Base-by-base conservation (phyloP, 1,284 basidiomycete genomes). In the Cryptococcus hybrid region DNA sequence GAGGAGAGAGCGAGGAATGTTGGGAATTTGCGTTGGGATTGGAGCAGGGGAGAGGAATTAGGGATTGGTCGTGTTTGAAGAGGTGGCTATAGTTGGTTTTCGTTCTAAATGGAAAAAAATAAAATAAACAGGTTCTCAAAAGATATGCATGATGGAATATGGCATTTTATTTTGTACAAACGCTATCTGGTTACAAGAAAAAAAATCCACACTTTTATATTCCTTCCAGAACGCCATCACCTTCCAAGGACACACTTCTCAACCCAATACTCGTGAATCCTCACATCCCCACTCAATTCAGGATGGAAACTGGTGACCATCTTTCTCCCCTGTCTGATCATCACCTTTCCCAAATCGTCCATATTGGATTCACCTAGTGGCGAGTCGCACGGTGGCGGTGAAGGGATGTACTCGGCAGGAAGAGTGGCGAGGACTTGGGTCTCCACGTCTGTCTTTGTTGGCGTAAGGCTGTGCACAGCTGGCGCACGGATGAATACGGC, bases 401-500 rank as follows among this genome's bases (percentile, higher is more conserved):
- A 54, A 36, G 87, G 89, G 11, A 86, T 79, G 3, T 86, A 79
- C n/a, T 70, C 62, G 13, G 45, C 7, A 0, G 90, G 86, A 3
- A 98, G 80, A 37, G 86, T 84, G 7, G 89, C 89, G 38, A 97
- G 82, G 52, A 91, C 81, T 63, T 82, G 70, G 11, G 55, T 51
- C 9, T 45, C 35, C 9, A 15, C 5, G n/a, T 47, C 44, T n/a
- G 24, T 18, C 7, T 30, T 38, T 5, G 36, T 24, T 11, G 45
- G 24, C 8, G 49, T 13, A 47, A 64, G 66, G 6, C 66, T 69
- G 60, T 76, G 67, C 42, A 68, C 63, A 34, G 64, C 67, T 5
- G 95, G 95, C 40, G 95, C 95, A 44, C 95, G 90, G 67, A 99
- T 99, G 78, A 99, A 99, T 47, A 97, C 84, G 0, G 90, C 91